Evolutionary conservation across 805 yeast species (phyloP), one percentile per base, ranked within the genome.

Genomic region (Candida ipomoeae): DNA sequence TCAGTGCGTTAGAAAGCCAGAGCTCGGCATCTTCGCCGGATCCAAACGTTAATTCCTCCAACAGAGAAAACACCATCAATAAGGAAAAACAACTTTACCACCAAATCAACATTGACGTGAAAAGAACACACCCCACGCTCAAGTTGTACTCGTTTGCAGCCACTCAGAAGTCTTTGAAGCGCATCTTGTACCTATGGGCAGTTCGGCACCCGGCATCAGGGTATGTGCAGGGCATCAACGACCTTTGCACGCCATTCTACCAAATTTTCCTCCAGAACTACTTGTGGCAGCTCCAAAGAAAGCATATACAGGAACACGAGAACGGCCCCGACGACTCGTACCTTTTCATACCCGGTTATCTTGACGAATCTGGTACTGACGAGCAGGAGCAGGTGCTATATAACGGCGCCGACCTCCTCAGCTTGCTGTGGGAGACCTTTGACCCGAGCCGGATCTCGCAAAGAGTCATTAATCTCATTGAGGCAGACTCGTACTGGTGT

Each of bases 401-500:
- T 21, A 29, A 49, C 6, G 75, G 69, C 44, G 62, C 65, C 3
- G 48, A 58, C 6, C 58, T 71, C 31, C 33, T 48, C 44, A 48
- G 50, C n/a, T 63, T 64, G 45, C 61, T 60, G 11, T 75, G 85
- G 15, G 87, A 81, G 49, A 70, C 68, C 17, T 75, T 82, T 58
- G 87, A 90, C 65, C 89, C 96, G 0, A 68, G 65, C 1, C 68
- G 70, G 6, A 64, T 91, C 50, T 82, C 89, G 1, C 65, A 71
- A 26, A 81, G 83, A 40, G 83, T 85, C 15, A 66, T 85, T 40
- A 77, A 81, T 45, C 81, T 81, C 14, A 82, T 92, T 17, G 99
- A 94, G 64, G 97, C 97, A 2, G 99, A 94, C 69, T 85, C 96
- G 2, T 94, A 88, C 70, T 94, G 99, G 99, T 94, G 98, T 67